These are phyloP conservation scores for Exophiala calicioides DNA, from an alignment of 2,329 filamentous ascomycete species.

Conservation along the genomic window DNA sequence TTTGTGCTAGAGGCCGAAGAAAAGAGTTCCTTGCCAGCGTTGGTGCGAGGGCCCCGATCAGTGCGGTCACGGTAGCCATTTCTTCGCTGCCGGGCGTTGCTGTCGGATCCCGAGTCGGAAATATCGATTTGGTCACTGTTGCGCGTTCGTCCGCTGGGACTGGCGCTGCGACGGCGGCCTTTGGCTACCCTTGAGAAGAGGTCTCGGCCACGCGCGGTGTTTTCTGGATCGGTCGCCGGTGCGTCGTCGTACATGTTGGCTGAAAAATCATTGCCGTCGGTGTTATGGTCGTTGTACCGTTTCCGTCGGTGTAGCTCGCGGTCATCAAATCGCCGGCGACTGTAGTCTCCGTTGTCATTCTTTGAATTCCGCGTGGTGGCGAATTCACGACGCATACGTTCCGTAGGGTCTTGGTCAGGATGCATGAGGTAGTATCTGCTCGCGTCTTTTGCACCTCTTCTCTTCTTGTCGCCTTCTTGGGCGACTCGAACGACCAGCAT, in stretches of 20 bases:
- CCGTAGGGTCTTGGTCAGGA: slow-evolving; percentile 82
- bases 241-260: slow-evolving; percentile 83
- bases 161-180: slow-evolving; percentile 60
- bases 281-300: slow-evolving; percentile 51
- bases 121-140: slow-evolving; percentile 46
- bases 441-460: slow-evolving; percentile 71
- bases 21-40: slow-evolving; percentile 62
- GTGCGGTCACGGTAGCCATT: slow-evolving; percentile 47
- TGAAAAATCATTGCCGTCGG: slow-evolving; percentile 56
- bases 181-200: slow-evolving; percentile 42
- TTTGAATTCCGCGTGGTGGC: slow-evolving; percentile 45
- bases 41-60: slow-evolving; percentile 36
- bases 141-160: slow-evolving; percentile 54
- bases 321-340: slow-evolving; percentile 61
- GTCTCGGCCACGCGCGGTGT: slow-evolving; percentile 35
- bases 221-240: slow-evolving; percentile 36
- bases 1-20: slow-evolving; percentile 49
- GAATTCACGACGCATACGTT: slow-evolving; percentile 61
- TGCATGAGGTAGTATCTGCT: slow-evolving; percentile 93
- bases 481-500: slow-evolving; percentile 73
- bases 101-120: slow-evolving; percentile 36
- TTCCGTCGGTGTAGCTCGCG: slow-evolving; percentile 51
- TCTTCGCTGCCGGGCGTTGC: slow-evolving; percentile 38
- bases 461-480: slow-evolving; percentile 75
- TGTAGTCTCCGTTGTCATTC: slow-evolving; percentile 45